Evolutionary conservation across 352 stramenopile genomes (phyloP), one percentile per base, ranked within the genome.

Genomic region (Saprolegnia parasitica): DNA sequence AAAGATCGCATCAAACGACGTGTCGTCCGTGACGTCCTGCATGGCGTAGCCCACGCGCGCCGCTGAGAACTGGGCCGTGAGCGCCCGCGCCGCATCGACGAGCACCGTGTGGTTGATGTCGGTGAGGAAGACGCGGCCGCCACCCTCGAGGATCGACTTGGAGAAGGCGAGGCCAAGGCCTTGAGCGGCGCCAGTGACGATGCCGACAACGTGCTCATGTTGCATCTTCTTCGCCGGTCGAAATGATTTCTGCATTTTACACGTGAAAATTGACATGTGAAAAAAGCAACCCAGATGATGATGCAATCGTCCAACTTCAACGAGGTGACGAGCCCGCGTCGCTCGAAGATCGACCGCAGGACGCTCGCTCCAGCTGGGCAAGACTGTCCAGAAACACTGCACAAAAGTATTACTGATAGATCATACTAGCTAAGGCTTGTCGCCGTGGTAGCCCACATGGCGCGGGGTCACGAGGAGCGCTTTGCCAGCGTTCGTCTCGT

Each of bases 81-180:
- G 73, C 56, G 78, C 78, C 67, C 85, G 84, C 68, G 78, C 81
- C 62, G 82, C 81, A 40, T 72, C 72, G 71, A 87, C 74, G 35
- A 94, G 76, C 65, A 79, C 73, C 63, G 86, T 71, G 52, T 81
- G 74, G 68, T 94, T 79, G 39, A 92, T 77, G 65, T 92, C 84
- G 67, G 86, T 92, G 76, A 92, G 86, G 72, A 94, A 75, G 16
- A 83, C 84, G 37, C 84, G 83, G 55, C 84, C 84, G 35, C 78
- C 75, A 20, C 50, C 71, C 0, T 71, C 35, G 49, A 92, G 73
- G 47, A 94, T 81, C 23, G 75, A 68, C 67, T 86, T 79, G 0
- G 82, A 74, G 70, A 91, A 94, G 15, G 75, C 86, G 40, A 75
- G 74, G 42, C 86, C 86, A 65, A 92, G 89, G 71, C 86, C 86